Evolutionary conservation across 768 basidiomycete species (phyloP).

Genomic region (Russula abietina): DNA sequence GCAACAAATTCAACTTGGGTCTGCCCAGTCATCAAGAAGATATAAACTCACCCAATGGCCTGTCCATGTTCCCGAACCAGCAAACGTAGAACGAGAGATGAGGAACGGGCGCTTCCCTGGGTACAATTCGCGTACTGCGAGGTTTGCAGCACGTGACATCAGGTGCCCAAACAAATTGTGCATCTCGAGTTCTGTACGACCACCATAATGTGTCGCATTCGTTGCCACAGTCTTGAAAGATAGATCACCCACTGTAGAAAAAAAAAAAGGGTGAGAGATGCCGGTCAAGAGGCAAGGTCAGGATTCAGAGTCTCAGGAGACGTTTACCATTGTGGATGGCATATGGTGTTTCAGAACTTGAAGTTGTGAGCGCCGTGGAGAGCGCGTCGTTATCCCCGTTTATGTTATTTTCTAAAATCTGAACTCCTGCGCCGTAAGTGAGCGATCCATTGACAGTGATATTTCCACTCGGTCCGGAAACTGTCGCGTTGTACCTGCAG

Average conservation of each 20-base stretch:
- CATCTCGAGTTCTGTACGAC: constrained; percentile 56
- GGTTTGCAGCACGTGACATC: constrained; percentile 62
- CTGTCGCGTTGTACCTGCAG: constrained; percentile 51
- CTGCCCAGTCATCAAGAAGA: not conserved
- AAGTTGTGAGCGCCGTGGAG: constrained; percentile 42
- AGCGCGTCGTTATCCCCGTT: not conserved
- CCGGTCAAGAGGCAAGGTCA: not conserved
- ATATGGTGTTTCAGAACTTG: constrained; percentile 55
- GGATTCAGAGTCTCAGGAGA: not conserved
- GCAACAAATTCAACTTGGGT: not conserved
- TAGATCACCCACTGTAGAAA: constrained; percentile 46
- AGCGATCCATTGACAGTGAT: constrained; percentile 62
- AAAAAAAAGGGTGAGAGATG: not conserved
- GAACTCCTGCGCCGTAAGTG: constrained; percentile 40
- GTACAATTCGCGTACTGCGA: constrained; percentile 47
- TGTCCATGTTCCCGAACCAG: constrained; percentile 62
- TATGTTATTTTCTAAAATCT: constrained; percentile 7
- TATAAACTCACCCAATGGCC: constrained; percentile 58
- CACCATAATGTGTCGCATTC: constrained; percentile 63
- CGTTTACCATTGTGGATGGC: constrained; percentile 62
- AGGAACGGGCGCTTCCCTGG: constrained; percentile 63
- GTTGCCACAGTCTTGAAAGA: constrained; percentile 54
- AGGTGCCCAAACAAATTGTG: constrained; percentile 70
- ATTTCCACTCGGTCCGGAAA: constrained; percentile 67
- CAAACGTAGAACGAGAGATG: constrained; percentile 64